Evolutionary conservation across 169 alveolate species (phyloP), one percentile per base, ranked within the genome.

Genomic region (Eimeria acervulina): DNA sequence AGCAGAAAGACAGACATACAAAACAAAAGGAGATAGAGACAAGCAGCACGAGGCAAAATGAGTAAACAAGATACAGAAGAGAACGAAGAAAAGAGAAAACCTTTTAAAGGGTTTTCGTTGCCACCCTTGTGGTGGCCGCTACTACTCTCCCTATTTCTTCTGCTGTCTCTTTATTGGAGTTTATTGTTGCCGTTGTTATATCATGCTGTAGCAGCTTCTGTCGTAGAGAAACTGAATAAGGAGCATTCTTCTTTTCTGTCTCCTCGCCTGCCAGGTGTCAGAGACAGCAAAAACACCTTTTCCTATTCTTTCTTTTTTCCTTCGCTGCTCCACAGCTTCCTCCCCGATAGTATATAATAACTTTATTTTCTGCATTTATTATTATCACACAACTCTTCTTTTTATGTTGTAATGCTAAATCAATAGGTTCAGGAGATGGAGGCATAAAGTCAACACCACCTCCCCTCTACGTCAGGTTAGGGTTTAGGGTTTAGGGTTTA

Each of bases 121-220:
- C 44, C 28, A 70, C 81, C 44, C 81, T 13, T 2, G 88, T 36
- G 33, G 88, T 76, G 47, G 88, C 88, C 10, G 61, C 88, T 15
- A 40, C 13, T 3, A 76, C 36, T 13, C 88, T 55, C 3, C 88
- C 88, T 61, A 76, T 76, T 44, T 36, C 88, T 44, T 76, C 61
- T 33, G 88, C 59, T 10, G 88, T 15, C 55, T 76, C 88, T 40
- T 44, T 76, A 21, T 55, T 76, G 61, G 88, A 7, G 6, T 5
- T 31, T 21, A 40, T 7, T 12, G 88, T 36, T 26, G 38, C 59
- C 28, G 36, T 44, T 38, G 81, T 70, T 10, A 70, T 10, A 2
- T 70, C 81, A 7, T 70, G 51, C 44, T 36, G 38, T 21, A 70
- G 81, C 38, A 70, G 42, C 42, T 70, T 70, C 19, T 70, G 21